These are phyloP conservation scores for Tolypocladium pustulatum DNA, from an alignment of 2,329 filamentous ascomycete species.

Conservation along the genomic window DNA sequence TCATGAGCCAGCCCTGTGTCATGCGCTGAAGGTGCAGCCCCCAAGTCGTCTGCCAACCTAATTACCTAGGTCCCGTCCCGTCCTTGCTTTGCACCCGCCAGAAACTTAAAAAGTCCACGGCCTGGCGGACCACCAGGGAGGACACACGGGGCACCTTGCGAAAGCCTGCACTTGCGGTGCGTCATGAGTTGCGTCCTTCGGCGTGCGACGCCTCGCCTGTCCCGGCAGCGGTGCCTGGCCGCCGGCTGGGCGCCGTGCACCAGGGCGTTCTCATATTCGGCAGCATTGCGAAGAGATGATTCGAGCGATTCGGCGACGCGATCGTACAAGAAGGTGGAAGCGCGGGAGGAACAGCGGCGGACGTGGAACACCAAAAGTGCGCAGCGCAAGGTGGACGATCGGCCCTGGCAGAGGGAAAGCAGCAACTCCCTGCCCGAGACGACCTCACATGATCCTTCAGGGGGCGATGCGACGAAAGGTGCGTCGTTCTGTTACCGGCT, in stretches of 20 bases:
- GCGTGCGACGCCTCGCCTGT: neutral
- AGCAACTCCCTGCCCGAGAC: conserved; percentile 29
- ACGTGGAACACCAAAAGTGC: conserved; percentile 13
- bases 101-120: no score
- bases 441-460: conserved; percentile 13
- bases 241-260: neutral
- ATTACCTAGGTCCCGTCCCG: no score
- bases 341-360: neutral
- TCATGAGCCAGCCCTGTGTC: neutral
- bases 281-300: neutral
- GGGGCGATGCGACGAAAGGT: conserved; percentile 19
- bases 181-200: neutral
- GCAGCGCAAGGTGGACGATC: conserved; percentile 45
- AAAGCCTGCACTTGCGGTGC: neutral
- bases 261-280: neutral
- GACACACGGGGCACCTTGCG: neutral
- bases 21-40: neutral
- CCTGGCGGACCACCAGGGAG: neutral
- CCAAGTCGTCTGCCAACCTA: neutral
- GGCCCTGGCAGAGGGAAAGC: conserved; percentile 57
- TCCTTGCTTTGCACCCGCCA: neutral
- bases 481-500: conserved; percentile 2
- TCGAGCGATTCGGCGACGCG: neutral
- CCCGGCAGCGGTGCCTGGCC: neutral
- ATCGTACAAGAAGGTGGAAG: neutral